Base-by-base conservation (phyloP, 164 flowering plant species). In the Stephania cephalantha region DNA sequence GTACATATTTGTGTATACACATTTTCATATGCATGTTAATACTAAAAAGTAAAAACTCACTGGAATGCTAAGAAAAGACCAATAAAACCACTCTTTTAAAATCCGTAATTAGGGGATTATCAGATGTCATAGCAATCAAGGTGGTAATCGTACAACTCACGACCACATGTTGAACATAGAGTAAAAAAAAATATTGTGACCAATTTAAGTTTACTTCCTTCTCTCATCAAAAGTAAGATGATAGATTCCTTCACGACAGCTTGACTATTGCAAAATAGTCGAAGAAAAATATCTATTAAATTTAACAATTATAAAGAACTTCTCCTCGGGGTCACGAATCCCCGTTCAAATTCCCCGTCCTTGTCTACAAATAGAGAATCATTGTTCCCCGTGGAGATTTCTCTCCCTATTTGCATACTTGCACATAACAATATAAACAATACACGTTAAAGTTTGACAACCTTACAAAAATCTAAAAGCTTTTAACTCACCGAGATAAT, bases 401-500 rank as follows among this genome's bases (percentile, higher is more conserved):
- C 42, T 4, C 42, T 0, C 42, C 42, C 42, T 35, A 35, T 35
- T 35, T 35, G 42, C 42, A 35, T 35, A 2, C 42, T 4, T 35
- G 4, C 42, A 65, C 74, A 80, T 70, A 68, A 77, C 86, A 75
- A 73, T 17, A 68, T 42, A 45, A 35, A 35, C 4, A 71, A 78
- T 86, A 85, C 88, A 86, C n/a, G 53, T 76, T 15, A 69, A 69
- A 73, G 79, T 80, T 79, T 80, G 85, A 83, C 55, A 80, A 78
- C 84, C 85, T 76, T 79, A 78, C 75, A 68, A 79, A 81, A 79
- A 87, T 83, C 85, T 85, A 82, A 81, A 77, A 78, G 84, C 93
- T 89, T 93, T 82, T 85, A 86, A 96, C 99, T 86, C 85, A 96
- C 99, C 99, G 91, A 91, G 97, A 87, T 83, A 87, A 81, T 85